These are phyloP conservation scores for Hymenochaete sp. DNA, from an alignment of 1,284 basidiomycete species.

Conservation along the genomic window DNA sequence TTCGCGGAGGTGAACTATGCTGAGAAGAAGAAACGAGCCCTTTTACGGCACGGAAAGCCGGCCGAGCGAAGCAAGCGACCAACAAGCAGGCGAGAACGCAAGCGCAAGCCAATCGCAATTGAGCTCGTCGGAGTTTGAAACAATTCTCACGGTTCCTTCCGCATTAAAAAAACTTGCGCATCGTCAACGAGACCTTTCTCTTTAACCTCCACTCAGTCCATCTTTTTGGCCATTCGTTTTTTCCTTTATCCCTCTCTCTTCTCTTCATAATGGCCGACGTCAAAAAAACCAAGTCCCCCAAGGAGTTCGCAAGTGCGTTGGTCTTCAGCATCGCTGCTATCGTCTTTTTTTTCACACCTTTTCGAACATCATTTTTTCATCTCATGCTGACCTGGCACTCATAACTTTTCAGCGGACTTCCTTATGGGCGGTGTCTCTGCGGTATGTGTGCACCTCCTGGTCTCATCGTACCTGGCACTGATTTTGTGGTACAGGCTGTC, in stretches of 20 bases:
- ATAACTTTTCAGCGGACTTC: constrained; percentile 62
- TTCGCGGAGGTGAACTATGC: too few species aligned
- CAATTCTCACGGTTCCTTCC: constrained; percentile 34
- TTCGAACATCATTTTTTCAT: constrained; percentile 20
- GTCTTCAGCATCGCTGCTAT: too few species aligned
- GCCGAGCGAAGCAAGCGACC: too few species aligned
- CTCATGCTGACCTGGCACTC: constrained; percentile 32
- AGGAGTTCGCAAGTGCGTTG: constrained; percentile 68
- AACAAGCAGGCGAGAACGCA: too few species aligned
- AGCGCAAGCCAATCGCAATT: too few species aligned
- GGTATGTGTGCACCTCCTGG: constrained; percentile 37
- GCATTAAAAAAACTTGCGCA: constrained; percentile 25
- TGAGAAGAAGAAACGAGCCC: too few species aligned
- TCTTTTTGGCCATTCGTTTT: constrained; percentile 25
- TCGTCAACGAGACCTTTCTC: constrained; percentile 24
- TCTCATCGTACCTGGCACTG: constrained; percentile 12
- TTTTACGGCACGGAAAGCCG: too few species aligned
- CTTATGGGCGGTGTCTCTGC: constrained; percentile 90
- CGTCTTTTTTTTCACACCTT: constrained; percentile 10
- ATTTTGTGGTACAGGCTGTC: constrained; percentile 57
- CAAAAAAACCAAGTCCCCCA: constrained; percentile 70
- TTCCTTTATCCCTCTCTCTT: constrained; percentile 25
- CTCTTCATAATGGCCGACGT: constrained; percentile 64
- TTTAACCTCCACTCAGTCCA: constrained; percentile 41
- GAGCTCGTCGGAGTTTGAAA: constrained; percentile 32